phyloP scores from a whole-genome alignment of 371 early-diverging fungal genomes.

The Umbelopsis sp. region DNA sequence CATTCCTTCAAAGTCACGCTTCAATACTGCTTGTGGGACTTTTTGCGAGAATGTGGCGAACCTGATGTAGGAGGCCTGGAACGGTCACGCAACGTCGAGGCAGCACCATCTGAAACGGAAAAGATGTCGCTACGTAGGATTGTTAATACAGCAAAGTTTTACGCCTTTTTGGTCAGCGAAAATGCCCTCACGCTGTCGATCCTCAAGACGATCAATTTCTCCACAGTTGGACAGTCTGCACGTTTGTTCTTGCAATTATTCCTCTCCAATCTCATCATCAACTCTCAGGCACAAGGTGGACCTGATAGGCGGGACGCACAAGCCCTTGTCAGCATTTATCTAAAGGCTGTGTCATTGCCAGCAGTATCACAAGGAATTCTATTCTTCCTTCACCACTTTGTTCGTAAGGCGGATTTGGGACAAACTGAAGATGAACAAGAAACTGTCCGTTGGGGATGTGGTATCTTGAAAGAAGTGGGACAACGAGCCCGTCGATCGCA shows the following conservation, averaged over 20 bases:
- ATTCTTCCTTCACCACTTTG: conserved; percentile 74
- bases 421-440: conserved; percentile 54
- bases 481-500: conserved; percentile 13
- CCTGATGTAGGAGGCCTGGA: conserved; percentile 78
- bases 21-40: conserved; percentile 96
- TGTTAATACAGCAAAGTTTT: conserved; percentile 77
- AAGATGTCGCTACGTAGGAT: conserved; percentile 65
- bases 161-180: conserved; percentile 65
- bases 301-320: conserved; percentile 45
- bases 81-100: conserved; percentile 40
- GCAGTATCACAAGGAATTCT: conserved; percentile 74
- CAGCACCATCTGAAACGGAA: conserved; percentile 24
- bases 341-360: conserved; percentile 58
- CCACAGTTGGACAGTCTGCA: conserved; percentile 62
- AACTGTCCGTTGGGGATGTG: conserved; percentile 66
- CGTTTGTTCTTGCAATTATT: conserved; percentile 71
- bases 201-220: conserved; percentile 78
- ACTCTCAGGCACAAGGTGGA: conserved; percentile 40
- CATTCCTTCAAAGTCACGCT: conserved; percentile 90
- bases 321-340: conserved; percentile 61
- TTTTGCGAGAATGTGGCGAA: conserved; percentile 79
- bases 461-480: conserved; percentile 58
- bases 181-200: conserved; percentile 66
- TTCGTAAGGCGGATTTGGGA: conserved; percentile 38
- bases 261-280: conserved; percentile 54